Conservation (phyloP, 2,329 filamentous ascomycete genomes). For the Neurospora sp. region DNA sequence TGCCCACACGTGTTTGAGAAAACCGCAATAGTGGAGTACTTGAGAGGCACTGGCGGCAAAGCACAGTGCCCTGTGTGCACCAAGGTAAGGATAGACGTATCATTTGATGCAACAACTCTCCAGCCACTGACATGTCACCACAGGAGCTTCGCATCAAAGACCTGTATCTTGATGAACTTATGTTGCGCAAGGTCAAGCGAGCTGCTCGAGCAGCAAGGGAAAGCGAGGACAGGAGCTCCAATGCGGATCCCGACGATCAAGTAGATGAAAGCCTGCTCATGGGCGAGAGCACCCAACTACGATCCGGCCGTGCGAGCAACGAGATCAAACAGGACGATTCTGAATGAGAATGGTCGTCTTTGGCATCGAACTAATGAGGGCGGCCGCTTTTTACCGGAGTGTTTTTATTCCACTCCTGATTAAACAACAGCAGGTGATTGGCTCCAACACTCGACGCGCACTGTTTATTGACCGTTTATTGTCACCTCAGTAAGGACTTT, state of each 20-base stretch:
- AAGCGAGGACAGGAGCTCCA: slow-evolving; percentile 34
- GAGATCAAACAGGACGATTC: slow-evolving; percentile 11
- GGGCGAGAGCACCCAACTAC: slow-evolving; percentile 13
- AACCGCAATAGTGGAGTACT: slow-evolving; percentile 48
- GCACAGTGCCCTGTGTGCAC: slow-evolving; percentile 59
- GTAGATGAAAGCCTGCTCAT: slow-evolving; percentile 17
- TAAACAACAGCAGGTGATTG: not conserved
- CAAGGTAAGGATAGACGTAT: slow-evolving; percentile 31
- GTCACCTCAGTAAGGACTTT: not conserved
- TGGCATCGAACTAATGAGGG: not conserved
- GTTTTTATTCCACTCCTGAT: not conserved
- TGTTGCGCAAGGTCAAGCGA: slow-evolving; percentile 50
- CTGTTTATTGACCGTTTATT: not conserved
- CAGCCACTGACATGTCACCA: not conserved
- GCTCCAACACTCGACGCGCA: not conserved
- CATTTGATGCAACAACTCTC: not conserved
- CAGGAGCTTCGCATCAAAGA: slow-evolving; percentile 43
- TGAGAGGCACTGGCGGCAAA: slow-evolving; percentile 22
- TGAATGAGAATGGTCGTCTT: not conserved
- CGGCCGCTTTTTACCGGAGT: not conserved
- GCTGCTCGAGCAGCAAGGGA: slow-evolving; percentile 33
- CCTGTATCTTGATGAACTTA: slow-evolving; percentile 45
- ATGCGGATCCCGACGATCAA: slow-evolving; percentile 26
- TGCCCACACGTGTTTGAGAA: slow-evolving; percentile 70
- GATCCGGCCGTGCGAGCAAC: slow-evolving; percentile 4